Evolutionary conservation across 148 eudicot species (phyloP).

Genomic region (Chenopodium album): DNA sequence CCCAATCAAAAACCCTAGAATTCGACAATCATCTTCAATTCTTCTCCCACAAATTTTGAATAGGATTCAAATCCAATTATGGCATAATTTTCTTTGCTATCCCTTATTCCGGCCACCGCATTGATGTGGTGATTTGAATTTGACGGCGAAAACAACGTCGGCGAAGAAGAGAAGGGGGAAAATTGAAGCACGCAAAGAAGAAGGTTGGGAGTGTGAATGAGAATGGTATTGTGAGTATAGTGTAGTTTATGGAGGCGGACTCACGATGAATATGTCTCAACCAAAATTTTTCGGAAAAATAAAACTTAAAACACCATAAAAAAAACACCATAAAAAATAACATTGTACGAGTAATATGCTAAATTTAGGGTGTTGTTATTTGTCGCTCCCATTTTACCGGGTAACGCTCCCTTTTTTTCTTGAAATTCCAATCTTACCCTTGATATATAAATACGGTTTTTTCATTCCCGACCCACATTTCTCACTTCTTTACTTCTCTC

Average conservation of each 20-base stretch:
- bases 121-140: not conserved
- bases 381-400: too few species aligned
- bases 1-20: slow-evolving; percentile 31
- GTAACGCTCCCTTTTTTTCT: too few species aligned
- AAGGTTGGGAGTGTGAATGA: slow-evolving; percentile 42
- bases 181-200: slow-evolving; percentile 33
- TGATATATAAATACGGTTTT: too few species aligned
- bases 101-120: not conserved
- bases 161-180: slow-evolving; percentile 18
- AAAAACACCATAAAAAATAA: too few species aligned
- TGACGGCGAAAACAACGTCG: not conserved
- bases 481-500: too few species aligned
- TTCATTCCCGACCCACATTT: too few species aligned
- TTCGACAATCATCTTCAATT: slow-evolving; percentile 35
- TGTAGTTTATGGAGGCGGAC: slow-evolving; percentile 37
- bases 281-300: too few species aligned
- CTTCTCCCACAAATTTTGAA: slow-evolving; percentile 28
- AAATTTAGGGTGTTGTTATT: too few species aligned
- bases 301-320: too few species aligned
- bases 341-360: too few species aligned
- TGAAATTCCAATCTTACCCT: too few species aligned
- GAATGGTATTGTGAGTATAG: slow-evolving; percentile 32
- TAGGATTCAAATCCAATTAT: slow-evolving; percentile 37
- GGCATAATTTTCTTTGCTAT: slow-evolving; percentile 35
- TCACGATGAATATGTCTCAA: too few species aligned